Evolutionary conservation across 2,329 filamentous ascomycete genomes (phyloP).

Genomic region (Trichoderma gracile): DNA sequence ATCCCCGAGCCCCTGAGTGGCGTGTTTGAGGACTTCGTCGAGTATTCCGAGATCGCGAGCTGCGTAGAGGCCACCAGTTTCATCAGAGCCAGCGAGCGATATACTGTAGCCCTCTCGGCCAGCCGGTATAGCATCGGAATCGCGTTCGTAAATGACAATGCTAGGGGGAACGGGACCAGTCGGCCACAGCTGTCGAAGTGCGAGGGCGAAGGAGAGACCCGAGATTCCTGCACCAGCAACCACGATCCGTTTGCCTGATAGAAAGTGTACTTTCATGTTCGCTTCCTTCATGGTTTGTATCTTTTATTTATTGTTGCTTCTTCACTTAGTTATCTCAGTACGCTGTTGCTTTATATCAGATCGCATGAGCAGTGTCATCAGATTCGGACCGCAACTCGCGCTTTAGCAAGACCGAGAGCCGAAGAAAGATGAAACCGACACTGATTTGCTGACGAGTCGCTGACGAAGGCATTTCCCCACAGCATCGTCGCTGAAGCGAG

Average conservation of each 20-base stretch:
- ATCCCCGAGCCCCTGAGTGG: conserved; percentile 25
- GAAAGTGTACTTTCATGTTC: conserved; percentile 26
- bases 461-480: neutral
- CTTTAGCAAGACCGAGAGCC: conserved; percentile 2
- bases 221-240: conserved; percentile 44
- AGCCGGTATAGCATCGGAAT: conserved; percentile 32
- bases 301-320: neutral
- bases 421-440: neutral
- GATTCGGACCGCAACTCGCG: neutral
- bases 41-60: conserved; percentile 40
- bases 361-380: too few species aligned
- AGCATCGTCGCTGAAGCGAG: neutral
- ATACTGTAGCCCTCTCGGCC: conserved; percentile 39
- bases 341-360: too few species aligned
- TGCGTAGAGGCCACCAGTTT: conserved; percentile 37
- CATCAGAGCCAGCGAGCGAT: conserved; percentile 36
- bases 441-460: neutral
- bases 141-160: conserved; percentile 42
- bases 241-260: conserved; percentile 41
- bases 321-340: neutral
- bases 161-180: conserved; percentile 32
- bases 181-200: conserved; percentile 41
- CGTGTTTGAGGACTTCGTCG: conserved; percentile 34
- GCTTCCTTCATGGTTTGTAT: neutral
- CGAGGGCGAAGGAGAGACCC: conserved; percentile 42